Conservation (phyloP, 2,329 filamentous ascomycete species). For the Tympanopsis confertula region DNA sequence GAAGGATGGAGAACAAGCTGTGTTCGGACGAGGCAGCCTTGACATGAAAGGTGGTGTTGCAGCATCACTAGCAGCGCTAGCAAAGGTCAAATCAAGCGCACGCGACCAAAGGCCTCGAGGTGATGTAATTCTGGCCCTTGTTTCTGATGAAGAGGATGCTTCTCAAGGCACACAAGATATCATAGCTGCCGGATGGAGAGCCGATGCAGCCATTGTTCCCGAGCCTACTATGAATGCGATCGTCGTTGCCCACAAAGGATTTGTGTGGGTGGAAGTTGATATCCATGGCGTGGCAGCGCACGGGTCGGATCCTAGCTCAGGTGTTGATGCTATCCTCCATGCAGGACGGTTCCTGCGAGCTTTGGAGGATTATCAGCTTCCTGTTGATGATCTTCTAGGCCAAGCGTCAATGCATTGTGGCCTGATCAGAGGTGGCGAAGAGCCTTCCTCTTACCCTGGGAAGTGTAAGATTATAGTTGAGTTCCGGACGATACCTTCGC, state of each 20-base stretch:
- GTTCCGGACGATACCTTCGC: conserved; percentile 31
- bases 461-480: conserved; percentile 35
- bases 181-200: conserved; percentile 35
- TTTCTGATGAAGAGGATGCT: conserved; percentile 38
- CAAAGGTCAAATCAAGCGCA: conserved; percentile 18
- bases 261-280: conserved; percentile 30
- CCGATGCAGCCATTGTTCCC: conserved; percentile 35
- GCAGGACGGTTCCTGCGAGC: conserved; percentile 32
- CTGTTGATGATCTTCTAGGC: conserved; percentile 19
- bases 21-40: conserved; percentile 32
- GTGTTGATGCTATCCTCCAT: conserved; percentile 35
- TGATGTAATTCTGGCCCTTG: conserved; percentile 38
- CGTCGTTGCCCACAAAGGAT: conserved; percentile 35
- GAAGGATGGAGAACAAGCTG: conserved; percentile 17
- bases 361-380: conserved; percentile 27
- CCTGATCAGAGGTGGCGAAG: conserved; percentile 35
- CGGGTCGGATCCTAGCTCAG: conserved; percentile 28
- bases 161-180: conserved; percentile 38
- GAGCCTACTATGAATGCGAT: conserved; percentile 33
- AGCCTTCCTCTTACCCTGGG: conserved; percentile 36
- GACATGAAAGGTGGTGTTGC: conserved; percentile 42
- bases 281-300: conserved; percentile 27
- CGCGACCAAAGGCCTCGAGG: conserved; percentile 19
- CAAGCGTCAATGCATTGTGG: conserved; percentile 32
- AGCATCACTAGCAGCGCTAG: conserved; percentile 27